Conservation (phyloP, 2,329 filamentous ascomycete species). For the Elsinoe necatrix region DNA sequence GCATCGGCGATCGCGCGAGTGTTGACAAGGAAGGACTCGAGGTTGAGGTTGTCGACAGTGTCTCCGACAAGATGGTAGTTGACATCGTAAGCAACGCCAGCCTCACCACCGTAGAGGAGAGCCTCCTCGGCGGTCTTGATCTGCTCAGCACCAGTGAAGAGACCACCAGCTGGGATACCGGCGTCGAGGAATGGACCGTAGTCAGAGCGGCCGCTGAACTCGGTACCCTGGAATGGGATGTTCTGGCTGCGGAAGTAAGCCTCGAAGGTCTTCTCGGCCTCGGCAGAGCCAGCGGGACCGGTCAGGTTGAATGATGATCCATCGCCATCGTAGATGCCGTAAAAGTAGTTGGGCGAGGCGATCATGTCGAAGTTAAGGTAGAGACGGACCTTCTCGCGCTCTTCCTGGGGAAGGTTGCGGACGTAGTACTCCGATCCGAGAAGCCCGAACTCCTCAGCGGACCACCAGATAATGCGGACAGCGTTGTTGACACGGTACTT, state of each 20-base stretch:
- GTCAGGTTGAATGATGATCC: conserved; percentile 46
- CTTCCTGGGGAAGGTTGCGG: conserved; percentile 37
- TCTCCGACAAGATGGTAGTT: conserved; percentile 51
- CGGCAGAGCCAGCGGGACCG: conserved; percentile 55
- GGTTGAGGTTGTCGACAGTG: conserved; percentile 46
- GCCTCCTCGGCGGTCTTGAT: conserved; percentile 62
- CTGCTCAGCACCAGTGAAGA: conserved; percentile 70
- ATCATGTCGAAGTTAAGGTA: conserved; percentile 70
- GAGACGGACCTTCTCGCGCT: conserved; percentile 52
- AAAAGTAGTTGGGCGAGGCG: conserved; percentile 52
- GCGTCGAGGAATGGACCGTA: conserved; percentile 65
- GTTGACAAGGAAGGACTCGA: conserved; percentile 47
- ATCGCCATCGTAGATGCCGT: conserved; percentile 50
- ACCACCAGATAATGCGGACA: conserved; percentile 59
- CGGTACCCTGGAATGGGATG: conserved; percentile 60
- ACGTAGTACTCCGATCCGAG: conserved; percentile 54
- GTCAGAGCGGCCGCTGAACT: conserved; percentile 71
- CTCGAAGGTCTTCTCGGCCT: conserved; percentile 57
- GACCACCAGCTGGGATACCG: conserved; percentile 61
- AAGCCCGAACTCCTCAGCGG: conserved; percentile 55
- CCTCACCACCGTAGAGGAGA: conserved; percentile 60
- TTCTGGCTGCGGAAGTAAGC: conserved; percentile 56
- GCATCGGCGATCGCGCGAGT: conserved; percentile 37
- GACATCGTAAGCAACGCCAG: conserved; percentile 48
- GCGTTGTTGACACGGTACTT: conserved; percentile 66